These are phyloP conservation scores for Eucommia ulmoides DNA, from an alignment of 257 asterid species.

Conservation along the genomic window DNA sequence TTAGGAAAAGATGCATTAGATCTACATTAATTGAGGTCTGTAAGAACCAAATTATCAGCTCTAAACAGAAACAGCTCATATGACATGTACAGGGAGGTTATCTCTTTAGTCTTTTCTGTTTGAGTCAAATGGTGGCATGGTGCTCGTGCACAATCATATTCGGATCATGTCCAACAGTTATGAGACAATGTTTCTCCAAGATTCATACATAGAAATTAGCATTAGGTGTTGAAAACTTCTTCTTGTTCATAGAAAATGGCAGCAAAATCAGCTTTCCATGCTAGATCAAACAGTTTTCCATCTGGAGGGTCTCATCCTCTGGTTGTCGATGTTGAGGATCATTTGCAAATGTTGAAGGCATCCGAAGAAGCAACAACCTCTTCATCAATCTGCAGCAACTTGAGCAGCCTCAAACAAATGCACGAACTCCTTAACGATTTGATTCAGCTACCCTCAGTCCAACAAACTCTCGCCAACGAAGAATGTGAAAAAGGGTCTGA, in stretches of 20 bases:
- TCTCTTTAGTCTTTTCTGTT: too few relatives aligned
- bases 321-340: slow-evolving; percentile 9
- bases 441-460: slow-evolving; percentile 26
- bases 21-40: neutral
- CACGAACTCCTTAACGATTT: slow-evolving; percentile 19
- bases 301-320: slow-evolving; percentile 27
- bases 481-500: slow-evolving; percentile 6
- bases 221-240: neutral
- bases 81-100: too few relatives aligned
- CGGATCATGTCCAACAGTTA: neutral
- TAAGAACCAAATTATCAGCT: neutral
- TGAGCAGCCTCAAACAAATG: slow-evolving; percentile 25
- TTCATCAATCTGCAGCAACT: slow-evolving; percentile 10
- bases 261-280: slow-evolving; percentile 10
- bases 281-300: slow-evolving; percentile 30
- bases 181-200: too few relatives aligned
- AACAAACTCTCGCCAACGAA: slow-evolving; percentile 12
- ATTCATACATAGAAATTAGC: neutral
- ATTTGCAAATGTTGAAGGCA: slow-evolving; percentile 17
- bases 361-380: slow-evolving; percentile 11
- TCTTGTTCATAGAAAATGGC: neutral
- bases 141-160: neutral
- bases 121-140: too few relatives aligned
- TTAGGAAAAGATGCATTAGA: neutral
- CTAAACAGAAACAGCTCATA: too few relatives aligned